These are phyloP conservation scores for Chaetomium olivaceum DNA, from an alignment of 2,329 filamentous ascomycete species.

Conservation along the genomic window DNA sequence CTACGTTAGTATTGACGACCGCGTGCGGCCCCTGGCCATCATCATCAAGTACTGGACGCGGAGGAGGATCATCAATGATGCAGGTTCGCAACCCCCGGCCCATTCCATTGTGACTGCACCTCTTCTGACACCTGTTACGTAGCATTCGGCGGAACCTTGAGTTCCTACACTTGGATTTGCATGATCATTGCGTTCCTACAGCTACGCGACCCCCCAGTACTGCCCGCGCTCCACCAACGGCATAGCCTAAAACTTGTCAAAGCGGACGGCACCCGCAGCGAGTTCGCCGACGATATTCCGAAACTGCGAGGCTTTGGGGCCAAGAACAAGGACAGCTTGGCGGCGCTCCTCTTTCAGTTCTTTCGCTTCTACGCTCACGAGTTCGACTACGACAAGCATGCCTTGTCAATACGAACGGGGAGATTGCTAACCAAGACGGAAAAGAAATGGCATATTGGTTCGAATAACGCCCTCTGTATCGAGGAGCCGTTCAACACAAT, in stretches of 20 bases:
- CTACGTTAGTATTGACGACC: slow-evolving; percentile 89
- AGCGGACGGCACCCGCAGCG: slow-evolving; percentile 66
- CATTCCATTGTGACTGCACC: background rate
- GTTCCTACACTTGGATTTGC: slow-evolving; percentile 99
- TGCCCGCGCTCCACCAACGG: slow-evolving; percentile 81
- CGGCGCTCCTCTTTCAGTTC: slow-evolving; percentile 89
- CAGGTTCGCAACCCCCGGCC: slow-evolving; percentile 63
- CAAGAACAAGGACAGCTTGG: slow-evolving; percentile 78
- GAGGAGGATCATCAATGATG: slow-evolving; percentile 89
- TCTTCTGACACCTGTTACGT: slow-evolving; percentile 21
- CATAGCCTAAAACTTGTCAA: slow-evolving; percentile 61
- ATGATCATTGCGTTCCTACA: slow-evolving; percentile 97
- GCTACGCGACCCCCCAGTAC: slow-evolving; percentile 76
- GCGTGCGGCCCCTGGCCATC: slow-evolving; percentile 91
- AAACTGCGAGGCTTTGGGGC: slow-evolving; percentile 72
- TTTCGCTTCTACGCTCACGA: slow-evolving; percentile 95
- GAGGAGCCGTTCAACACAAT: slow-evolving; percentile 93
- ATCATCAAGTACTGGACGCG: slow-evolving; percentile 98
- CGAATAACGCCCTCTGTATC: slow-evolving; percentile 85
- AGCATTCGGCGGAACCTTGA: slow-evolving; percentile 92
- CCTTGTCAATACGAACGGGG: slow-evolving; percentile 82
- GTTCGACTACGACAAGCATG: slow-evolving; percentile 81
- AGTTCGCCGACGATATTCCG: slow-evolving; percentile 84
- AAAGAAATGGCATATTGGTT: slow-evolving; percentile 80
- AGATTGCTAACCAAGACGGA: slow-evolving; percentile 76